These are phyloP conservation scores for Jacaranda mimosifolia DNA, from an alignment of 257 asterid genomes.

Conservation along the genomic window DNA sequence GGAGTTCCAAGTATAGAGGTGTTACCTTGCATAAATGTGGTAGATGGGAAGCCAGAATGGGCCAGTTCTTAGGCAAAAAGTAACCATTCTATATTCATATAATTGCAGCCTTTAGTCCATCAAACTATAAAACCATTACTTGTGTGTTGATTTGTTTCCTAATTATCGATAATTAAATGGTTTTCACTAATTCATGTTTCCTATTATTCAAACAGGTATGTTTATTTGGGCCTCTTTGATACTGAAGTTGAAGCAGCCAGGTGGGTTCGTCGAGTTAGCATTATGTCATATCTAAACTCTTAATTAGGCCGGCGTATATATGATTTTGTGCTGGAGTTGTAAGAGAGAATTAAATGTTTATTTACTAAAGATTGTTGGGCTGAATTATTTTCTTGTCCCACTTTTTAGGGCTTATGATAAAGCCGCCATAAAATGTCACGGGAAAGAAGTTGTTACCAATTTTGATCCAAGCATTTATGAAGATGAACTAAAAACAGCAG, in stretches of 20 bases:
- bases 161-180: neutral
- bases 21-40: conserved; percentile 96
- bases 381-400: conserved; percentile 19
- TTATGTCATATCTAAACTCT: too few species aligned
- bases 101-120: neutral
- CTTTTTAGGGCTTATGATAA: conserved; percentile 85
- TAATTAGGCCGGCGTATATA: neutral
- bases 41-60: conserved; percentile 97
- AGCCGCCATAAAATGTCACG: conserved; percentile 96
- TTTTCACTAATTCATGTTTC: neutral
- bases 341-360: neutral
- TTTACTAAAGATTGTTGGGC: neutral
- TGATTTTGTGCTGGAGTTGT: too few species aligned
- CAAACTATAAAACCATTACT: too few species aligned
- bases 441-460: conserved; percentile 97
- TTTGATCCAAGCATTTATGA: conserved; percentile 91
- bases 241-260: conserved; percentile 98
- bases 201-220: conserved; percentile 61
- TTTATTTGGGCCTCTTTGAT: conserved; percentile 96
- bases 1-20: conserved; percentile 96
- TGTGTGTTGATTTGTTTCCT: neutral
- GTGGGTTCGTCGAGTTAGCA: conserved; percentile 47
- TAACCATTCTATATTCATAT: conserved; percentile 32
- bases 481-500: conserved; percentile 75
- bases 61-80: conserved; percentile 94